Evolutionary conservation across 2,329 filamentous ascomycete species (phyloP).

Genomic region (Botryotinia convoluta): DNA sequence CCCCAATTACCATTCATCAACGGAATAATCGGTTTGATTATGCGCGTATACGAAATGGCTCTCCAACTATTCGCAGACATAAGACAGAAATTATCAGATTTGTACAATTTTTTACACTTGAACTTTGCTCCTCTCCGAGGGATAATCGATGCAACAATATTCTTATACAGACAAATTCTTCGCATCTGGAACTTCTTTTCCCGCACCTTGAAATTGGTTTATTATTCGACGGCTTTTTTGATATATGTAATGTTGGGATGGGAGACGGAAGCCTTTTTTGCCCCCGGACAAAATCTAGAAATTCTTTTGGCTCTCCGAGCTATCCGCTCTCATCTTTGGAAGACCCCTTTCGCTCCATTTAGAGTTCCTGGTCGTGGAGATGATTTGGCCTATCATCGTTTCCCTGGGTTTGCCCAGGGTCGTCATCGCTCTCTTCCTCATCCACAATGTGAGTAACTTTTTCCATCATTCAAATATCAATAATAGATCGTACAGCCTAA

Average conservation of each 20-base stretch:
- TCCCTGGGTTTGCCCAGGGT: neutral
- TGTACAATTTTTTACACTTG: neutral
- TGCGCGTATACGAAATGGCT: neutral
- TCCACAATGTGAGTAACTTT: conserved; percentile 4
- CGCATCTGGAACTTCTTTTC: no score
- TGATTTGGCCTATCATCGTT: neutral
- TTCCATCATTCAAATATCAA: neutral
- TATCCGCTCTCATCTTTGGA: neutral
- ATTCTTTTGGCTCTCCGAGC: neutral
- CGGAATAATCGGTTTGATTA: neutral
- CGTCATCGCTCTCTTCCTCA: neutral
- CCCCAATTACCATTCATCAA: neutral
- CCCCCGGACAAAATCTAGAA: neutral
- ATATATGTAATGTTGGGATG: neutral
- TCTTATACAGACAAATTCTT: neutral
- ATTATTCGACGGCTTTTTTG: neutral
- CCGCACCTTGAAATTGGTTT: neutral
- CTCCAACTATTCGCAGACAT: neutral
- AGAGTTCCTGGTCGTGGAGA: neutral
- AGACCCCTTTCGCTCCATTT: neutral
- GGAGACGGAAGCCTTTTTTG: neutral
- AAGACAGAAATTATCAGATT: neutral
- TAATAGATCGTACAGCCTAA: neutral
- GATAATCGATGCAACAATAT: neutral
- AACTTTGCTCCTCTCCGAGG: neutral